Percentiles rank a stretch among this genome's conserved stretches.
Evolutionary conservation across 495 filamentous ascomycete genomes (phyloP).

Genomic region (Penicillium ochrochloron): DNA sequence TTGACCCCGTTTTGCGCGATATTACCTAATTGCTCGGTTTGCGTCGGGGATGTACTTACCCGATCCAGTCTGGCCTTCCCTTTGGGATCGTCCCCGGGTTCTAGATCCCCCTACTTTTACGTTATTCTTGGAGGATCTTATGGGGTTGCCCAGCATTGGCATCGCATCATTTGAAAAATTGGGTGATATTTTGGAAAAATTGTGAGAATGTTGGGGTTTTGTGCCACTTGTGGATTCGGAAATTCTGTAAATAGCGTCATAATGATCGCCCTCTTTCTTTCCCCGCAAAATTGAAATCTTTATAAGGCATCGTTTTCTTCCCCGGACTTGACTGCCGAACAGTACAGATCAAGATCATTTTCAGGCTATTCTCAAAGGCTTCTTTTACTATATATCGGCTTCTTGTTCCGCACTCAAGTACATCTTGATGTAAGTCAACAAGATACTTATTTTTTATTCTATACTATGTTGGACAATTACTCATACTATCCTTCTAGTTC

Average conservation of each 20-base stretch:
- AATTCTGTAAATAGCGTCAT: constrained; percentile 24
- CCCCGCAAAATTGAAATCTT: constrained; percentile 23
- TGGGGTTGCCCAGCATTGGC: constrained; percentile 6
- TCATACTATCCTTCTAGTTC: constrained; percentile 10
- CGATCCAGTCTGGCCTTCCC: constrained; percentile 13
- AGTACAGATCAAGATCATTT: neutral
- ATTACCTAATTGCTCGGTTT: constrained; percentile 23
- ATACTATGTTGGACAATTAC: neutral
- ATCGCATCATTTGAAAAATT: constrained; percentile 5
- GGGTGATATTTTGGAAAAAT: neutral
- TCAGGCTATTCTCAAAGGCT: constrained; percentile 14
- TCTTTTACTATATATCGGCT: constrained; percentile 1
- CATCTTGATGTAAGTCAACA: constrained; percentile 9
- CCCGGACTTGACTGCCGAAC: constrained; percentile 11
- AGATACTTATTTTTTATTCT: neutral
- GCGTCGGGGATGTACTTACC: constrained; percentile 19
- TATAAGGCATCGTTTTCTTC: constrained; percentile 15
- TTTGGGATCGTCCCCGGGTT: constrained; percentile 13
- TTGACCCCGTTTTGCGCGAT: constrained; percentile 15
- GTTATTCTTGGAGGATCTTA: constrained; percentile 12
- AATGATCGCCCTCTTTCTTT: constrained; percentile 17
- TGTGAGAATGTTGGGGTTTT: neutral
- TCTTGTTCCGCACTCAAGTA: constrained; percentile 3
- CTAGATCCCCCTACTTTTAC: constrained; percentile 20
- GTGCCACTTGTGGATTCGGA: no score